Base-by-base conservation (phyloP, 768 basidiomycete species). In the Mycena leptocephala region DNA sequence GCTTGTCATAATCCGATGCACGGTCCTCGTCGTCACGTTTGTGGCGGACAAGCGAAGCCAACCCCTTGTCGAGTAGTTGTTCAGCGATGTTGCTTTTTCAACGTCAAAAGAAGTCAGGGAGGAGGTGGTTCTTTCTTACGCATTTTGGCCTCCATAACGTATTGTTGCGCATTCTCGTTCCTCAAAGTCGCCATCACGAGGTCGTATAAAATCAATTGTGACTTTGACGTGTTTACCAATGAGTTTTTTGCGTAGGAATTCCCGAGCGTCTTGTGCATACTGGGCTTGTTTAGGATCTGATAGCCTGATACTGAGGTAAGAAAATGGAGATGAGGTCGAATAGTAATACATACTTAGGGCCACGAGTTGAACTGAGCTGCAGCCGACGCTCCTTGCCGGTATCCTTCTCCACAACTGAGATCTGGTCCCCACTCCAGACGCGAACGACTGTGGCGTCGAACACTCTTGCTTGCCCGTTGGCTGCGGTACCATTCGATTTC, bases 1-100 rank as follows among this genome's bases (percentile, higher is more conserved):
- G 88, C 86, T 96, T 97, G 86, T 99, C 98, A 78, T 97, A 96
- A 82, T 99, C 98, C 8, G 94, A 90, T n/a, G 97, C 97, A 59
- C 97, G 92, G 80, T 97, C 95, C 84, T 99, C 98, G 81, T 99
- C 98, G 79, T 98, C 97, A 26, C 96, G 93, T 81, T 93, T 95
- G 85, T 99, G 98, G 58, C 98, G 93, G 32, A 99, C 93, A 13
- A 95, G 94, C 70, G 93, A 95, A 5, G 96, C 96, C 35, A 98
- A 86, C 59, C 98, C 98, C 81, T 96, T 97, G 82, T 99, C 98
- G 65, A 99, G 93, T 39, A 99, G 86, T 82, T 97, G 95, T 81
- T 98, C 97, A 0, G 97, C 95, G 64, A 99, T 88, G 81, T 98
- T 99, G n/a, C n/a, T 67, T 96, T 98, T 77, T n/a, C 43, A 35